A percentile compares a stretch with the other conserved stretches of the same genome.
Conservation (phyloP, 2,329 filamentous ascomycete genomes). For the Leptographium flavum region DNA sequence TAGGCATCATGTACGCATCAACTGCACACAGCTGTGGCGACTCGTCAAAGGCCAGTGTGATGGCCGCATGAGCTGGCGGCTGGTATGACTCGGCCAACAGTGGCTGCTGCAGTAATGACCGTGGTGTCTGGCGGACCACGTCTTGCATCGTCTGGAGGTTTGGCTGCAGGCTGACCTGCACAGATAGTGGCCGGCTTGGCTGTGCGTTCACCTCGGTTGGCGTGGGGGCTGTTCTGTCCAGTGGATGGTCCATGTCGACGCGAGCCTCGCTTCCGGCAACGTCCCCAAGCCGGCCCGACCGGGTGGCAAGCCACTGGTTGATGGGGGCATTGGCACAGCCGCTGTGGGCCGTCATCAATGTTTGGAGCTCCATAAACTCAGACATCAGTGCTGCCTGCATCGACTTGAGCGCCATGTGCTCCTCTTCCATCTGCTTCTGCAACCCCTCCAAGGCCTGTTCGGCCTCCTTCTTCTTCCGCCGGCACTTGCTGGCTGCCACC, state of each 20-base stretch:
- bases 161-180: too few species aligned
- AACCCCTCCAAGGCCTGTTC: conserved; percentile 34
- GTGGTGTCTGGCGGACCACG: not conserved
- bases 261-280: not conserved
- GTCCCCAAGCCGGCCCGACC: not conserved
- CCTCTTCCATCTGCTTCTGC: conserved; percentile 26
- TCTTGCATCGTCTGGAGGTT: not conserved
- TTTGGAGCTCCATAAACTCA: not conserved
- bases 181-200: not conserved
- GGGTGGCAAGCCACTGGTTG: conserved; percentile 28
- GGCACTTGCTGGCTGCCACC: conserved; percentile 59
- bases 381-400: not conserved
- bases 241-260: not conserved
- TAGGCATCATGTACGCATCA: not conserved
- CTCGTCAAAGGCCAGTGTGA: not conserved
- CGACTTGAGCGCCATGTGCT: conserved; percentile 14
- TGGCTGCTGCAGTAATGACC: not conserved
- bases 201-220: not conserved
- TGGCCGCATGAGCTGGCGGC: not conserved
- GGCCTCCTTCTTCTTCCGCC: conserved; percentile 46
- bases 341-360: conserved; percentile 27
- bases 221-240: not conserved
- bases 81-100: not conserved
- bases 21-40: not conserved
- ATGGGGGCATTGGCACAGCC: conserved; percentile 38